These are phyloP conservation scores for Sclerotinia spermophila DNA, from an alignment of 2,329 filamentous ascomycete species.

Conservation along the genomic window DNA sequence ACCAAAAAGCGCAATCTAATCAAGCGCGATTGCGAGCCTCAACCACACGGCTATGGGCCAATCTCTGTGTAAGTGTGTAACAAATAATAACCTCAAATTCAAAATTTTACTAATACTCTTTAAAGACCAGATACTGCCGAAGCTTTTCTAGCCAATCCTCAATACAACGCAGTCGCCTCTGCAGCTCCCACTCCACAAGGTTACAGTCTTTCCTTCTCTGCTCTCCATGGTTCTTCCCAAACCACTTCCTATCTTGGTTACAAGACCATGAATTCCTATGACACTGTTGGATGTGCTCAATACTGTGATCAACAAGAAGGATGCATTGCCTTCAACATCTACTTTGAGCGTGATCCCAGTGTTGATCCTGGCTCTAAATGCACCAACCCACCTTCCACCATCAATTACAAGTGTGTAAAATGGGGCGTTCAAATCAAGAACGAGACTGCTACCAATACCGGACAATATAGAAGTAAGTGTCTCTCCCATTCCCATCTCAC, in stretches of 20 bases:
- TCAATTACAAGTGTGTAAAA: slow-evolving; percentile 39
- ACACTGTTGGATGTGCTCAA: slow-evolving; percentile 33
- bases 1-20: background rate
- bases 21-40: background rate
- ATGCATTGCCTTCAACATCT: slow-evolving; percentile 39
- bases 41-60: slow-evolving; percentile 6
- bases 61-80: background rate
- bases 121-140: slow-evolving; percentile 6
- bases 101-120: background rate
- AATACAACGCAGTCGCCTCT: background rate
- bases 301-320: slow-evolving; percentile 34
- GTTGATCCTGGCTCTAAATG: slow-evolving; percentile 35
- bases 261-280: slow-evolving; percentile 34
- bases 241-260: slow-evolving; percentile 34
- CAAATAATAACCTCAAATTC: rapidly evolving
- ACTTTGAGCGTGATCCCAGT: slow-evolving; percentile 38
- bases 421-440: slow-evolving; percentile 36
- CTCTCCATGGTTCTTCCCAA: slow-evolving; percentile 35
- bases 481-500: no score
- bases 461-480: slow-evolving; percentile 33
- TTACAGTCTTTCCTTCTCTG: slow-evolving; percentile 37
- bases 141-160: background rate
- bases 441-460: slow-evolving; percentile 37
- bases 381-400: slow-evolving; percentile 37
- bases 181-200: slow-evolving; percentile 32